A percentile compares a stretch with the other conserved stretches of the same genome.
phyloP scores from a whole-genome alignment of 345 rosid genomes.

The Syzygium aromaticum region DNA sequence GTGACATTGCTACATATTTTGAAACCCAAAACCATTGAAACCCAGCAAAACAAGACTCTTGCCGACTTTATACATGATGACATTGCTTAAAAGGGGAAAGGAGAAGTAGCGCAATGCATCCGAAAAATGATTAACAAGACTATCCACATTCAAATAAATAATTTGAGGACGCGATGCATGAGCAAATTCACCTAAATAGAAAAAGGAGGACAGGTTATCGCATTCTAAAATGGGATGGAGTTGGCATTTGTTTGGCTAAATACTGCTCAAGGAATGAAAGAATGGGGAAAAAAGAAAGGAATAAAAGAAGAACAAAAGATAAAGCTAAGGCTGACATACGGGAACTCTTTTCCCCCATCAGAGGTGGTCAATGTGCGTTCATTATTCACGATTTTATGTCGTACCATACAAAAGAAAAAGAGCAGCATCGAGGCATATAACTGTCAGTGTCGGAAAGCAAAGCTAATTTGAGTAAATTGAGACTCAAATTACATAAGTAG shows the following conservation, averaged over 20 bases:
- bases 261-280: not conserved
- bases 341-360: constrained; percentile 1
- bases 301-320: not conserved
- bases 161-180: not conserved
- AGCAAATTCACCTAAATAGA: not conserved
- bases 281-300: not conserved
- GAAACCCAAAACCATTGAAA: not conserved
- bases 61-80: not conserved
- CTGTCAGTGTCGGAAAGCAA: not conserved
- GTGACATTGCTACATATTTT: not conserved
- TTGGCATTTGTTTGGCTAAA: not conserved
- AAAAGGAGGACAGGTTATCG: not conserved
- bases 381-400: not conserved
- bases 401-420: not conserved
- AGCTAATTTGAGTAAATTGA: not conserved
- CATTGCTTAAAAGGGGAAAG: not conserved
- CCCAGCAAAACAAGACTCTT: not conserved
- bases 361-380: not conserved
- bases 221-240: not conserved
- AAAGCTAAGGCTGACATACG: not conserved
- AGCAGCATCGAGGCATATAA: not conserved
- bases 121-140: not conserved
- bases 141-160: not conserved
- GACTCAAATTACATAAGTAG: not conserved
- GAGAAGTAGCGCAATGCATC: not conserved